phyloP scores from a whole-genome alignment of 805 yeast species.

The Blastobotrys mokoenaii region DNA sequence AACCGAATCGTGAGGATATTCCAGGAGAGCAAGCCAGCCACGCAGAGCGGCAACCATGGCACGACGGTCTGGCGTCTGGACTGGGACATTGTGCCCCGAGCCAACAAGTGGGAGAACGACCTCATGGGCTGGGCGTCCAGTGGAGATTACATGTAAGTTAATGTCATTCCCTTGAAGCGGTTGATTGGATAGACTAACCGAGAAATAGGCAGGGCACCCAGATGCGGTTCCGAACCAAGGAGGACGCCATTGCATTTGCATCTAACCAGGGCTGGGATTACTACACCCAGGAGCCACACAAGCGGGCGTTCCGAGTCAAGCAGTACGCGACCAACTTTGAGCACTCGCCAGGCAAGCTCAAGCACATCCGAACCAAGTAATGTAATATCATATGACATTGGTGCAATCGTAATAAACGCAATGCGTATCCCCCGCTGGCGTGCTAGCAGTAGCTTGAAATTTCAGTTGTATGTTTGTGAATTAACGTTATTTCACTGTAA shows the following conservation, averaged over 20 bases:
- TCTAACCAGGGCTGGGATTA: conserved; percentile 81
- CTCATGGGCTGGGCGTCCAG: conserved; percentile 78
- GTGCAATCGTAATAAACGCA: no score
- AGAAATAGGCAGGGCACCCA: conserved; percentile 47
- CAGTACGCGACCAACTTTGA: conserved; percentile 64
- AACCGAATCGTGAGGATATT: conserved; percentile 68
- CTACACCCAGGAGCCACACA: conserved; percentile 74
- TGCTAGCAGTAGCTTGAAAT: no score
- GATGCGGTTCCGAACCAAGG: conserved; percentile 64
- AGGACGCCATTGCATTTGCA: conserved; percentile 72
- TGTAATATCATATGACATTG: no score
- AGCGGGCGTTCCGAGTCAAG: conserved; percentile 64
- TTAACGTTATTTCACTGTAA: no score
- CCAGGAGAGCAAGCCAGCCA: conserved; percentile 71
- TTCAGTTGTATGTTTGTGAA: no score
- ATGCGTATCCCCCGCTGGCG: neutral
- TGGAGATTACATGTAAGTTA: conserved; percentile 55
- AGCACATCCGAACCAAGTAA: conserved; percentile 73
- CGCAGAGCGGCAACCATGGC: conserved; percentile 55
- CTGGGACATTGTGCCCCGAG: conserved; percentile 73
- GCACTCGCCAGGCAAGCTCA: conserved; percentile 62
- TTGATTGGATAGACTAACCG: neutral
- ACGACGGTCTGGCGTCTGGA: conserved; percentile 60
- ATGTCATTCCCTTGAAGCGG: neutral
- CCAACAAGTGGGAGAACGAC: conserved; percentile 84